Conservation (phyloP, 192 early-diverging fungal species). For the Gigaspora rosea region DNA sequence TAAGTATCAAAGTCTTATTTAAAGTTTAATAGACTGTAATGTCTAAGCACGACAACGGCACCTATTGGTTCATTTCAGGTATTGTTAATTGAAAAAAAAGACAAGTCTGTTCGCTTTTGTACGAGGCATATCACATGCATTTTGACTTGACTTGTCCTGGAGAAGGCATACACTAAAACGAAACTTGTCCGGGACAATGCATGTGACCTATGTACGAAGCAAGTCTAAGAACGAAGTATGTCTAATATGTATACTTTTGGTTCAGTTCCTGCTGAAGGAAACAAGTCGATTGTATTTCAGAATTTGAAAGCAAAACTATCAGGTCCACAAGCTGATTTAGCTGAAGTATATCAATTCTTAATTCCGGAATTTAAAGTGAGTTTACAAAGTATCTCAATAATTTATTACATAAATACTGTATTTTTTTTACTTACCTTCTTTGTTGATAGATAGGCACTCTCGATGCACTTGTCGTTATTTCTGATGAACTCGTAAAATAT, state of each 20-base stretch:
- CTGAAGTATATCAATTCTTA: slow-evolving; percentile 81
- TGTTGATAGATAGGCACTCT: slow-evolving; percentile 85
- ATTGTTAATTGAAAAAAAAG: not conserved
- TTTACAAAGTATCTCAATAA: not conserved
- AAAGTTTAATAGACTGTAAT: not conserved
- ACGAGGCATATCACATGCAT: not conserved
- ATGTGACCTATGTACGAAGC: not conserved
- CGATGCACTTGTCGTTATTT: slow-evolving; percentile 89
- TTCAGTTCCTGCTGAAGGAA: slow-evolving; percentile 82
- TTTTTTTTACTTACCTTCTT: not conserved
- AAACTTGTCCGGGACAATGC: not conserved
- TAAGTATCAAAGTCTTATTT: too few species aligned
- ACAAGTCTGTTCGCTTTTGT: not conserved
- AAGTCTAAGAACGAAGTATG: not conserved
- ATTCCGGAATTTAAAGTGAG: slow-evolving; percentile 92
- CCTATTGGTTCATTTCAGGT: slow-evolving; percentile 31
- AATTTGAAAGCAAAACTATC: slow-evolving; percentile 78
- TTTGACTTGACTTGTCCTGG: not conserved
- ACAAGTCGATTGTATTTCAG: slow-evolving; percentile 59
- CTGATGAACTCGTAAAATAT: slow-evolving; percentile 90
- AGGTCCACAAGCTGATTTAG: slow-evolving; percentile 58
- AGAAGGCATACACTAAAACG: not conserved
- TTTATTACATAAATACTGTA: slow-evolving; percentile 1
- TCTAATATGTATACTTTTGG: not conserved
- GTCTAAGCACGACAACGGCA: not conserved